Percentiles rank a stretch among this genome's conserved stretches.
These are phyloP conservation scores for Erodium trifolium DNA, from an alignment of 441 rosid genomes.

Conservation along the genomic window DNA sequence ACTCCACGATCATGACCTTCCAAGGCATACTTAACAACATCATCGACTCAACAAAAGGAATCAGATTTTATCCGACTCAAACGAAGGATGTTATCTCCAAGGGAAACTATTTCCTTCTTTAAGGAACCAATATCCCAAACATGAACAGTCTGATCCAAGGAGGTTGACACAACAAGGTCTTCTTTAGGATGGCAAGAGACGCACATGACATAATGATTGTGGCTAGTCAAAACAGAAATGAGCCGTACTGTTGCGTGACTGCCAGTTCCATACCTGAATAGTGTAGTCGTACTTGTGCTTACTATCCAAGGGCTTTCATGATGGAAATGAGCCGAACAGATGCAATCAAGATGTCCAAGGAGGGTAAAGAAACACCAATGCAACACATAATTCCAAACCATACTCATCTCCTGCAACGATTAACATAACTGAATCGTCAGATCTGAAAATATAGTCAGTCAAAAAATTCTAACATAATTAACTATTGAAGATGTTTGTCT, in stretches of 20 bases:
- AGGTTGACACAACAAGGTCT: conserved; percentile 82
- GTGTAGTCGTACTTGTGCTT: conserved; percentile 58
- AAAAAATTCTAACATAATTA: neutral
- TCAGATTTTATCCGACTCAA: conserved; percentile 75
- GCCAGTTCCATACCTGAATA: conserved; percentile 88
- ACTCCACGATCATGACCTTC: conserved; percentile 95
- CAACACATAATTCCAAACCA: conserved; percentile 51
- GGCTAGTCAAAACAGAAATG: conserved; percentile 75
- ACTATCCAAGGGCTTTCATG: conserved; percentile 85
- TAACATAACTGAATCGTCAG: neutral
- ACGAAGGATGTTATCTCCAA: conserved; percentile 72
- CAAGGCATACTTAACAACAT: conserved; percentile 78
- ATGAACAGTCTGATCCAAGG: conserved; percentile 85
- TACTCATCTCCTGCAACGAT: conserved; percentile 57
- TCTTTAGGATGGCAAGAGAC: conserved; percentile 89
- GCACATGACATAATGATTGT: conserved; percentile 90
- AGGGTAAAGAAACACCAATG: conserved; percentile 79
- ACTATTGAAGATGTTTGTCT: neutral
- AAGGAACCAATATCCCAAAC: conserved; percentile 84
- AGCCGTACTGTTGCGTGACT: conserved; percentile 51
- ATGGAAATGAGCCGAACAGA: conserved; percentile 53
- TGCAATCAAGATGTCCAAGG: conserved; percentile 82
- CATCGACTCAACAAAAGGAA: conserved; percentile 81
- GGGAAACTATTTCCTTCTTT: conserved; percentile 74
- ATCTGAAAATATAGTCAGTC: neutral